Evolutionary conservation across 2,329 filamentous ascomycete species (phyloP).

Genomic region (Ophiocordyceps camponoti-saundersi): DNA sequence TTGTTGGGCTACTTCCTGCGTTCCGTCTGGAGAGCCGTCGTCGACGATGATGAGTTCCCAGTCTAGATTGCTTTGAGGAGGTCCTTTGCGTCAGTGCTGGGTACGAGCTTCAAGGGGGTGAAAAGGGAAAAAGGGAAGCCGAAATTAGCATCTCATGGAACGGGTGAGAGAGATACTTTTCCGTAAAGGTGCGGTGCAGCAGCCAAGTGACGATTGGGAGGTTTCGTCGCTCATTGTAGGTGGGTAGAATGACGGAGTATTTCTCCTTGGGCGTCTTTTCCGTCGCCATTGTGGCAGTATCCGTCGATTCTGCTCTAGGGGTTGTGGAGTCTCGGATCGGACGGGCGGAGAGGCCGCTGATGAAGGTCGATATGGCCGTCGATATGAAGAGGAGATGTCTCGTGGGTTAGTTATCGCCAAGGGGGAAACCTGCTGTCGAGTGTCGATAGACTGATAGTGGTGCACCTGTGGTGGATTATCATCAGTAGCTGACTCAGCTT

Average conservation of each 20-base stretch:
- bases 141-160: not conserved
- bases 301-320: not conserved
- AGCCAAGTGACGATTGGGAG: slow-evolving; percentile 92
- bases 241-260: slow-evolving; percentile 94
- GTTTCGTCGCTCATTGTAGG: slow-evolving; percentile 96
- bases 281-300: slow-evolving; percentile 25
- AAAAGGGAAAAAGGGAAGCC: no score
- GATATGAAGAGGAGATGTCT: no score
- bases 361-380: no score
- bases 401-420: no score
- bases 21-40: slow-evolving; percentile 93
- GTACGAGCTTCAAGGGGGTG: not conserved
- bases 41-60: slow-evolving; percentile 98
- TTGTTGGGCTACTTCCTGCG: slow-evolving; percentile 76
- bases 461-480: no score
- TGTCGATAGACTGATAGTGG: no score
- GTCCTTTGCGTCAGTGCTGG: slow-evolving; percentile 1
- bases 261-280: slow-evolving; percentile 40
- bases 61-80: slow-evolving; percentile 79
- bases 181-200: slow-evolving; percentile 78
- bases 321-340: no score
- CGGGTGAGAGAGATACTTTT: slow-evolving; percentile 40
- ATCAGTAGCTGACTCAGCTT: no score
- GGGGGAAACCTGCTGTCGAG: no score
- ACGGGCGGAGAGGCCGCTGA: no score